These are phyloP conservation scores for Ascochyta lentis DNA, from an alignment of 2,329 filamentous ascomycete genomes.

Conservation along the genomic window DNA sequence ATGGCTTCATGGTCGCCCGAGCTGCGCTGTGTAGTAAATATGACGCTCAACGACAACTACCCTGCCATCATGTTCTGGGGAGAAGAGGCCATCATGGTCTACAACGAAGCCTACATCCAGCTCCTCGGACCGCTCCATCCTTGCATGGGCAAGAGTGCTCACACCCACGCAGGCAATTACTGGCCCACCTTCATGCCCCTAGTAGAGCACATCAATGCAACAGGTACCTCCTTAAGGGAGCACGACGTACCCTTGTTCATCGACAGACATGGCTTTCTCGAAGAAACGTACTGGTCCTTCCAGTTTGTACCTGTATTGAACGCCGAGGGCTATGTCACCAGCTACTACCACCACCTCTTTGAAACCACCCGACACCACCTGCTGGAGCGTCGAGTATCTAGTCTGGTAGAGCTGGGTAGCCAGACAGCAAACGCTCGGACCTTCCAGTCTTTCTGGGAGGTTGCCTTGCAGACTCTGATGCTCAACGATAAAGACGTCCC, in stretches of 20 bases:
- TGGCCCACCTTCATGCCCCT: constrained; percentile 35
- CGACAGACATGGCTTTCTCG: constrained; percentile 68
- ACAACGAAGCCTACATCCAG: constrained; percentile 47
- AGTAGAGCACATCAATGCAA: constrained; percentile 29
- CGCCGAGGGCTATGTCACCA: constrained; percentile 70
- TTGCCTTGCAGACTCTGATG: constrained; percentile 70
- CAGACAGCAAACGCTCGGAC: constrained; percentile 72
- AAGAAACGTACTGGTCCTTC: constrained; percentile 83
- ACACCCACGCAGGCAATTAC: constrained; percentile 74
- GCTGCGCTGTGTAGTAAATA: constrained; percentile 75
- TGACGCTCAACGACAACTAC: constrained; percentile 65
- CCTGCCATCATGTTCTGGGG: constrained; percentile 68
- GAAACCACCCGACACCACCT: constrained; percentile 69
- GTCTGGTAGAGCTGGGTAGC: constrained; percentile 73
- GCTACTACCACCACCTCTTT: constrained; percentile 77
- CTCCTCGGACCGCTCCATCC: constrained; percentile 52
- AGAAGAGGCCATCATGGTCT: constrained; percentile 44
- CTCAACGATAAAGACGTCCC: constrained; percentile 65
- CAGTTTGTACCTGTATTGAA: constrained; percentile 77
- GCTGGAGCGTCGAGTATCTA: constrained; percentile 32
- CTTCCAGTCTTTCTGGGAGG: constrained; percentile 72
- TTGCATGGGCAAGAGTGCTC: constrained; percentile 63
- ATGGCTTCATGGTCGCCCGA: constrained; percentile 73
- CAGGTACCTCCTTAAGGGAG: constrained; percentile 33
- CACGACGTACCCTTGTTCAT: constrained; percentile 78